A percentile compares a stretch with the other conserved stretches of the same genome.
phyloP scores from a whole-genome alignment of 1,284 basidiomycete species.

The Ganoderma multipileum region DNA sequence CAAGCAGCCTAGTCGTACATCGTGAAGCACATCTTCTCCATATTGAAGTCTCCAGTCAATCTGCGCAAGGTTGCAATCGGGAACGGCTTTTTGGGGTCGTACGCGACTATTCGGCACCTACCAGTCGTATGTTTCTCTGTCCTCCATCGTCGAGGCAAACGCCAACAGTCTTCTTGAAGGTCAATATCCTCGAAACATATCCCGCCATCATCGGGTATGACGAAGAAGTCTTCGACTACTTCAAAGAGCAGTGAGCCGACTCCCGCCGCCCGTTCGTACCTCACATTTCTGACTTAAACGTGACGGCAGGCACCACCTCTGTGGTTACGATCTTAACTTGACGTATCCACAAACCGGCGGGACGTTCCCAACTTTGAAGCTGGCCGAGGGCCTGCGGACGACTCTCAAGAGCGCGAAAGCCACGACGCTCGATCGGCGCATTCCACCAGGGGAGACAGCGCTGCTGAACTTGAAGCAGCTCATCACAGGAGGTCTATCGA shows the following conservation, averaged over 20 bases:
- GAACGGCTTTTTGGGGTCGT: conserved; percentile 63
- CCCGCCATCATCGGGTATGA: conserved; percentile 77
- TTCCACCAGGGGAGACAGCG: neutral
- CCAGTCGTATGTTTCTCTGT: conserved; percentile 48
- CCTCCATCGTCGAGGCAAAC: neutral
- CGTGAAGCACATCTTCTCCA: conserved; percentile 67
- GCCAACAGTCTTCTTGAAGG: conserved; percentile 37
- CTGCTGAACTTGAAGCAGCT: conserved; percentile 9
- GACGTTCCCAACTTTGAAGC: conserved; percentile 48
- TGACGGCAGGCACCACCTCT: conserved; percentile 25
- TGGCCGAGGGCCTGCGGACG: conserved; percentile 14
- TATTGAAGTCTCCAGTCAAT: conserved; percentile 65
- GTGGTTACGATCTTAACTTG: conserved; percentile 68
- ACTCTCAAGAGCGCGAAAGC: conserved; percentile 17
- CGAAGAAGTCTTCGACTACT: conserved; percentile 66
- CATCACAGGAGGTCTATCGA: conserved; percentile 14
- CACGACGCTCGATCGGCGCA: conserved; percentile 7
- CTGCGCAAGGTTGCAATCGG: conserved; percentile 72
- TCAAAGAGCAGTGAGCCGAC: conserved; percentile 61
- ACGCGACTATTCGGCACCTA: conserved; percentile 55
- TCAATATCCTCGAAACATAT: conserved; percentile 67
- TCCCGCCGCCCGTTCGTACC: neutral
- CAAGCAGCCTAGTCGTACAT: conserved; percentile 61
- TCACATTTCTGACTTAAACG: too few relatives aligned
- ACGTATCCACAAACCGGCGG: conserved; percentile 66